Conservation (phyloP, 2,329 filamentous ascomycete genomes). For the Neonectria faginata region DNA sequence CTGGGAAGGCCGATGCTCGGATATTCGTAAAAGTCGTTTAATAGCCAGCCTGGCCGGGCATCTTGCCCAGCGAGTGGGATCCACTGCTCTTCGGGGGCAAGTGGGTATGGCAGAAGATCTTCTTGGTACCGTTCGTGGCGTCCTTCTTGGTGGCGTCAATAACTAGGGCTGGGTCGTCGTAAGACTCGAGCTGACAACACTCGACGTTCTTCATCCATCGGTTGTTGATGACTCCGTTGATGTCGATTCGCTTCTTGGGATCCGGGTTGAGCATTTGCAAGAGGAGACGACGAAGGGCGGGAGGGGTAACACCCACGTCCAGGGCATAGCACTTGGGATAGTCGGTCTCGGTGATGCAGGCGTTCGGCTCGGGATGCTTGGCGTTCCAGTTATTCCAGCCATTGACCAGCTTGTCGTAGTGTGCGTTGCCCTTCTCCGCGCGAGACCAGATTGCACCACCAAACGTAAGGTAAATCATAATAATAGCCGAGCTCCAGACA, state of each 20-base stretch:
- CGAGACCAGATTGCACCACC: constrained; percentile 80
- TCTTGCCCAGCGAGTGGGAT: constrained; percentile 63
- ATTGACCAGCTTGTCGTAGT: constrained; percentile 73
- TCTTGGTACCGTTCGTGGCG: constrained; percentile 57
- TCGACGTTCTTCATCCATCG: constrained; percentile 81
- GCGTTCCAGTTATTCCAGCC: constrained; percentile 78
- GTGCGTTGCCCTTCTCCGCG: constrained; percentile 67
- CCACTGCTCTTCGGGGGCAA: constrained; percentile 61
- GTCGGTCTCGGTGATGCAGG: constrained; percentile 64
- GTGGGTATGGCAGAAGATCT: constrained; percentile 71
- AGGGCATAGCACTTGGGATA: constrained; percentile 75
- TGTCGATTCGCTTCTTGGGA: constrained; percentile 75
- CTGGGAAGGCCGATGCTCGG: constrained; percentile 28
- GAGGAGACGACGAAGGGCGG: constrained; percentile 76
- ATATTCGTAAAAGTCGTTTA: constrained; percentile 48
- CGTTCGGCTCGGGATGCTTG: constrained; percentile 59
- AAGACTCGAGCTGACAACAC: constrained; percentile 81
- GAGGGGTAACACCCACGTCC: constrained; percentile 74
- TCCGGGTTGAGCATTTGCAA: constrained; percentile 87
- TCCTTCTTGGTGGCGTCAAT: constrained; percentile 73
- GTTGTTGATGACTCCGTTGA: constrained; percentile 75
- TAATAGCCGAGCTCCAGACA: constrained; percentile 87
- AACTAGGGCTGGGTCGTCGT: constrained; percentile 70
- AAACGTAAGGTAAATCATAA: constrained; percentile 82
- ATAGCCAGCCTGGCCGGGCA: constrained; percentile 68